Evolutionary conservation across 257 asterid genomes (phyloP).

Genomic region (Salvia splendens): DNA sequence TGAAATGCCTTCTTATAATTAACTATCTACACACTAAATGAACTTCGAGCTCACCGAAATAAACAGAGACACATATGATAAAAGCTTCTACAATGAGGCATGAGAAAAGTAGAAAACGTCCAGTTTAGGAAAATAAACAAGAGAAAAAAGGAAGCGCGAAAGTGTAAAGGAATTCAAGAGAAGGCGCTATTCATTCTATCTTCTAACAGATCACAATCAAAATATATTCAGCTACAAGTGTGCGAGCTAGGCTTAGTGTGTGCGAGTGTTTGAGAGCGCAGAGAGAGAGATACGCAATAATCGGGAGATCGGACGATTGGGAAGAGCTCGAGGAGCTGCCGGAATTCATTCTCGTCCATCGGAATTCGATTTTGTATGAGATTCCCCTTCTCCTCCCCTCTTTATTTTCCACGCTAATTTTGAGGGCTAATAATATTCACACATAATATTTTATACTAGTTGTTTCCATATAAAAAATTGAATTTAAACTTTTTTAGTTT

Average conservation of each 20-base stretch:
- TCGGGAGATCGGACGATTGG: slow-evolving; percentile 73
- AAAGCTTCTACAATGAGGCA: neutral
- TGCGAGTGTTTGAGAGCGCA: neutral
- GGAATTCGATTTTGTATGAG: neutral
- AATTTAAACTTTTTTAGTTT: no score
- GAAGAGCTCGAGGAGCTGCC: slow-evolving; percentile 61
- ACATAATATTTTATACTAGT: no score
- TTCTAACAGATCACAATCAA: neutral
- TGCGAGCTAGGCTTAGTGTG: neutral
- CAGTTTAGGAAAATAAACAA: neutral
- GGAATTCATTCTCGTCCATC: slow-evolving; percentile 66
- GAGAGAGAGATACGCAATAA: slow-evolving; percentile 47
- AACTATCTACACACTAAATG: neutral
- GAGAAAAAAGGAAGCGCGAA: neutral
- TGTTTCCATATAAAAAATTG: no score
- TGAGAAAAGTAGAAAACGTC: neutral
- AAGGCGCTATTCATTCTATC: neutral
- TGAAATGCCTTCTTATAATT: neutral
- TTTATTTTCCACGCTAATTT: neutral
- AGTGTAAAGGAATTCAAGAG: neutral
- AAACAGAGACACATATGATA: neutral
- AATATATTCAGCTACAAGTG: slow-evolving; percentile 7
- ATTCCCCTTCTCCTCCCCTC: neutral
- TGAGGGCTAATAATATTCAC: no score
- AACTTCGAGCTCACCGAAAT: neutral